A percentile compares a stretch with the other conserved stretches of the same genome.
These are phyloP conservation scores for Neurospora sp. DNA, from an alignment of 495 filamentous ascomycete species.

Conservation along the genomic window DNA sequence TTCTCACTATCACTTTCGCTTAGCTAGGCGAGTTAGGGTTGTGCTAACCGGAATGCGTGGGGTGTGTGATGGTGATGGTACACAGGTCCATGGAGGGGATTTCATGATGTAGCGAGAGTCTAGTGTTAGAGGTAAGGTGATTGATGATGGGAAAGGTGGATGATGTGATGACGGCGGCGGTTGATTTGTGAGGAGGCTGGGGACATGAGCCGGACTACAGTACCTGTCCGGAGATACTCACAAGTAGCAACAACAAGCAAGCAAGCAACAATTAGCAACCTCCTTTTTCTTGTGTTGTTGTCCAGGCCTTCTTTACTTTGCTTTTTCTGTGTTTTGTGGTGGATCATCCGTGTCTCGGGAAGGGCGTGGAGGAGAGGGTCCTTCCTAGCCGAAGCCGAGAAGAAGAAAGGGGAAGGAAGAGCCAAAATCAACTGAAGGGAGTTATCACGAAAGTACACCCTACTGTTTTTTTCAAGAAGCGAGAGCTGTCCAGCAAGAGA, in stretches of 20 bases:
- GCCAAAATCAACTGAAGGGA: neutral
- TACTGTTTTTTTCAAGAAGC: neutral
- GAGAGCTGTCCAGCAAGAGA: neutral
- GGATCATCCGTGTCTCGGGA: neutral
- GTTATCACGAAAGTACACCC: neutral
- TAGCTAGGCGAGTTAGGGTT: neutral
- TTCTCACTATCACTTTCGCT: neutral
- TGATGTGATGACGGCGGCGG: neutral
- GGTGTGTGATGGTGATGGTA: neutral
- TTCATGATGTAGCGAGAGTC: neutral
- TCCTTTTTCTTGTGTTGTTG: neutral
- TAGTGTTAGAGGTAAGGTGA: neutral
- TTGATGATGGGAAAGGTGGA: neutral
- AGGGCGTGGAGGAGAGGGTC: neutral
- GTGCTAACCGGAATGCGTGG: neutral
- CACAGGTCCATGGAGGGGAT: neutral
- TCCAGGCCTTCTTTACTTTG: neutral
- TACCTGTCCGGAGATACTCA: neutral
- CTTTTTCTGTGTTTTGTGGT: neutral
- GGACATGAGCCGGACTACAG: neutral
- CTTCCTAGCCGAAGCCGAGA: neutral
- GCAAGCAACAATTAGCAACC: neutral
- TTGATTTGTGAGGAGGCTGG: neutral
- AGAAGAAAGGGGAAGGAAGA: neutral
- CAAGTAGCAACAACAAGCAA: neutral